These are phyloP conservation scores for Suhomyces panamericanus DNA, from an alignment of 1,139 yeast species.

Conservation along the genomic window DNA sequence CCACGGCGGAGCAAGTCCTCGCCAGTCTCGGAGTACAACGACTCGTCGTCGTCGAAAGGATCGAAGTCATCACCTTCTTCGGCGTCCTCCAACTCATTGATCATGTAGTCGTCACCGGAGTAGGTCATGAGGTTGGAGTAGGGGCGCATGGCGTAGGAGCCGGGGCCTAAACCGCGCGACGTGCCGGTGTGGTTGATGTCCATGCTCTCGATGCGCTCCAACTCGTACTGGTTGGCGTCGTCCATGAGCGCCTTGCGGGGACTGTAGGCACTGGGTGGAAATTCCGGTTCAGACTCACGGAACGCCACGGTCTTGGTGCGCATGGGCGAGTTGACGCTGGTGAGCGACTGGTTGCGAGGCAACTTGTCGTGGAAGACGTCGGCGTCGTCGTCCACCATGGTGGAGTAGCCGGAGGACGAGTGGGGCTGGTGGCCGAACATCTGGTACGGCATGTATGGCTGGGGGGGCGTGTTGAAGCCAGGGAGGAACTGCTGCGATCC, in stretches of 20 bases:
- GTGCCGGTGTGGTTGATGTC: conserved; percentile 12
- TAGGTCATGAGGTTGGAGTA: conserved; percentile 28
- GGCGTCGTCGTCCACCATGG: conserved; percentile 26
- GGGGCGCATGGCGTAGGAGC: conserved; percentile 21
- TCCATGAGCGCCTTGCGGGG: conserved; percentile 27
- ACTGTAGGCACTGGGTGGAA: conserved; percentile 32
- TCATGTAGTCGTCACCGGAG: conserved; percentile 43
- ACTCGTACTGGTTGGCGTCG: conserved; percentile 24
- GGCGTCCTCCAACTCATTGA: conserved; percentile 46
- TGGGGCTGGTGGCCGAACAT: conserved; percentile 14
- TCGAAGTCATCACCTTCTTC: conserved; percentile 40
- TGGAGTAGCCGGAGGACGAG: conserved; percentile 21
- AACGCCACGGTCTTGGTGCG: conserved; percentile 35
- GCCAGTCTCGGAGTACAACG: conserved; percentile 45
- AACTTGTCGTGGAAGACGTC: conserved; percentile 19
- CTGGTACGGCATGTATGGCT: conserved; percentile 10
- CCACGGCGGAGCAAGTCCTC: conserved; percentile 40
- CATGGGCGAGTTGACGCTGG: conserved; percentile 14
- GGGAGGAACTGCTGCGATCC: conserved; percentile 9
- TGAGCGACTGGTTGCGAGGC: conserved; percentile 12
- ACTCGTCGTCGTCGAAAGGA: conserved; percentile 49
- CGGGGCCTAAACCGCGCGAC: conserved; percentile 7
- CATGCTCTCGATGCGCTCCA: conserved; percentile 24
- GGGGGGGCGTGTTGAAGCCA: conserved; percentile 6
- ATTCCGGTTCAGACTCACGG: conserved; percentile 38